These are phyloP conservation scores for Oemleria cerasiformis DNA, from an alignment of 306 rosid species.

Conservation along the genomic window DNA sequence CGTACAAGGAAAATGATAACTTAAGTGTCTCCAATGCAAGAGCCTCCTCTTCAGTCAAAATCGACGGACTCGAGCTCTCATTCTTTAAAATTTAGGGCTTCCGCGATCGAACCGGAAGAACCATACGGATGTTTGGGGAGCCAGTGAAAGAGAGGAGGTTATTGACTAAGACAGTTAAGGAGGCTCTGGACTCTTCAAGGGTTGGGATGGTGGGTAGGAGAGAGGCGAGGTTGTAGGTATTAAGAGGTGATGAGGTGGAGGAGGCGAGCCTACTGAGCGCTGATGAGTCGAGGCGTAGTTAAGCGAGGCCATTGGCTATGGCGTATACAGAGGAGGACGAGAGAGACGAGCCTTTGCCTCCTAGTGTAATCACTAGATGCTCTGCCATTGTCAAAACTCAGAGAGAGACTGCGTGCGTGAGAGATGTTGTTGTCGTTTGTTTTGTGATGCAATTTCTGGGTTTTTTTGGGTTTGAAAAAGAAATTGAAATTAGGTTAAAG, in stretches of 20 bases:
- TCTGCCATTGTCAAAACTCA: conserved; percentile 45
- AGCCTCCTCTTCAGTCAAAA: conserved; percentile 52
- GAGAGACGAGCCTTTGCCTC: conserved; percentile 74
- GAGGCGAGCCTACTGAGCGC: conserved; percentile 49
- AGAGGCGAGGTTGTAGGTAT: conserved; percentile 25
- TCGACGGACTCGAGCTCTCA: conserved; percentile 29
- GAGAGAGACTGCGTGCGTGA: background rate
- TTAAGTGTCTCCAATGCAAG: conserved; percentile 29
- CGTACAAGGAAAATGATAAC: conserved; percentile 33
- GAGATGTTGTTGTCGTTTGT: background rate
- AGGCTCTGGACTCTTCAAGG: conserved; percentile 45
- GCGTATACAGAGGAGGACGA: conserved; percentile 60
- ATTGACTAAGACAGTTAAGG: conserved; percentile 54
- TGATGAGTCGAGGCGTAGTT: conserved; percentile 55
- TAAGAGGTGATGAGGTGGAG: conserved; percentile 24
- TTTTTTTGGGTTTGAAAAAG: too few species aligned
- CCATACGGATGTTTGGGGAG: conserved; percentile 31
- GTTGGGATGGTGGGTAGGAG: conserved; percentile 41
- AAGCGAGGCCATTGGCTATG: conserved; percentile 48
- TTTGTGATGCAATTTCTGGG: too few species aligned
- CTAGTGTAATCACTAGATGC: conserved; percentile 47
- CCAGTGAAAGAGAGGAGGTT: conserved; percentile 48
- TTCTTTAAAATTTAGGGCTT: conserved; percentile 27
- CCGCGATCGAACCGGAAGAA: conserved; percentile 41
- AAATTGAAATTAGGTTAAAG: too few species aligned